Conservation (phyloP, 192 early-diverging fungal genomes). For the Spizellomyces punctatus region DNA sequence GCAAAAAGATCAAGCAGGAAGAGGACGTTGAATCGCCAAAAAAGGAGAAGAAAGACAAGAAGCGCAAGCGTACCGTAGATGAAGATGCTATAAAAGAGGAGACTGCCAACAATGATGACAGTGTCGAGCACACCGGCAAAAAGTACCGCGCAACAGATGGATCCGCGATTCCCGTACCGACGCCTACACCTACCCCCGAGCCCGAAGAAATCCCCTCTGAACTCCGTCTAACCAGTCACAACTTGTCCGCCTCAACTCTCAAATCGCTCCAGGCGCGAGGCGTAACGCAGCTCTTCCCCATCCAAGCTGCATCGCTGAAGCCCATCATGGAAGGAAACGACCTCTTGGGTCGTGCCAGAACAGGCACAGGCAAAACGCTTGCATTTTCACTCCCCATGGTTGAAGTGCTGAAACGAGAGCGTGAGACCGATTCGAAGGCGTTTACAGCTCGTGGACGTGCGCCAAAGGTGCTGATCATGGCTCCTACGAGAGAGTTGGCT, state of each 20-base stretch:
- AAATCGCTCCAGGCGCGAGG: constrained; percentile 70
- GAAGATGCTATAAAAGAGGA: constrained; percentile 39
- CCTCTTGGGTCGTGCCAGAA: constrained; percentile 93
- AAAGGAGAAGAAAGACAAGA: constrained; percentile 43
- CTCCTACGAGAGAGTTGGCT: constrained; percentile 94
- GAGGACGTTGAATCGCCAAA: constrained; percentile 14
- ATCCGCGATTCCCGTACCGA: constrained; percentile 37
- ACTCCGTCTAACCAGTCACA: constrained; percentile 33
- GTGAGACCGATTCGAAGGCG: background rate
- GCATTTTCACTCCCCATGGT: constrained; percentile 92
- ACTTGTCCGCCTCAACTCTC: constrained; percentile 60
- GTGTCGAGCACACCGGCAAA: constrained; percentile 20
- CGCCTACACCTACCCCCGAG: constrained; percentile 30
- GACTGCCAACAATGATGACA: constrained; percentile 13
- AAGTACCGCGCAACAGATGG: constrained; percentile 9
- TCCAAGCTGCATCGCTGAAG: constrained; percentile 86
- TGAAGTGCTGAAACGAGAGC: constrained; percentile 75
- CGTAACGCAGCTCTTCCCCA: constrained; percentile 86
- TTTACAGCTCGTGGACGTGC: constrained; percentile 76
- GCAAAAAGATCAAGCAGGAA: constrained; percentile 6
- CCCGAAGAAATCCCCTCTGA: constrained; percentile 39
- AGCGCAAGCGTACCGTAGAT: constrained; percentile 54
- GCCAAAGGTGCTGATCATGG: constrained; percentile 74
- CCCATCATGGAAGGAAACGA: constrained; percentile 79
- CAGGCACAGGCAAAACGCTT: constrained; percentile 97